Percentiles rank a stretch among this genome's conserved stretches.
These are phyloP conservation scores for Phlegmacium glaucopus DNA, from an alignment of 768 basidiomycete genomes.

Conservation along the genomic window DNA sequence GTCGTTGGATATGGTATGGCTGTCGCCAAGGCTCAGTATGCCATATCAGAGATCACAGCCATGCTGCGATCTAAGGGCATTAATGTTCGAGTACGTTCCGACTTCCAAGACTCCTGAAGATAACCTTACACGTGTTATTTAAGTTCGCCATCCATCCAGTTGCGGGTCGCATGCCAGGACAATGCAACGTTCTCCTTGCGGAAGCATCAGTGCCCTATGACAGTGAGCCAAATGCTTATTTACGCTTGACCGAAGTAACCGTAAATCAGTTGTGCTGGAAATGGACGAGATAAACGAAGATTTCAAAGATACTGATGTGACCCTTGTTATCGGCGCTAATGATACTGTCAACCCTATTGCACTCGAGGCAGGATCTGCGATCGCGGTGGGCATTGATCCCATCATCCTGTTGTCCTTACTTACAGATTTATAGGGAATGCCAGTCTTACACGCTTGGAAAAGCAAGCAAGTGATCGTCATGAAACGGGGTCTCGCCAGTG, in stretches of 20 bases:
- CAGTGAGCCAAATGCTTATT: slow-evolving; percentile 41
- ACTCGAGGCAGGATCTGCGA: slow-evolving; percentile 80
- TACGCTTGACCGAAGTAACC: background rate
- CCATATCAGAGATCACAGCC: slow-evolving; percentile 70
- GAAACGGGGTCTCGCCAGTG: slow-evolving; percentile 88
- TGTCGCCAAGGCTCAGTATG: slow-evolving; percentile 86
- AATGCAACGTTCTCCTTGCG: slow-evolving; percentile 89
- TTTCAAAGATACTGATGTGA: slow-evolving; percentile 85
- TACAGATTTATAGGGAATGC: slow-evolving; percentile 61
- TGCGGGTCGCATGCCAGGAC: slow-evolving; percentile 90
- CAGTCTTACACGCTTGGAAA: slow-evolving; percentile 91
- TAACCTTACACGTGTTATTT: background rate
- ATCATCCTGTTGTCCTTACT: background rate
- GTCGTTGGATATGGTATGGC: slow-evolving; percentile 91
- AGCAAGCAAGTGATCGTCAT: slow-evolving; percentile 90
- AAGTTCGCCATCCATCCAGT: slow-evolving; percentile 86
- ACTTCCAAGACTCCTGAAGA: slow-evolving; percentile 1
- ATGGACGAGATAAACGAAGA: slow-evolving; percentile 97
- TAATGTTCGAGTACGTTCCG: slow-evolving; percentile 57
- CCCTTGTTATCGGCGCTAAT: slow-evolving; percentile 88
- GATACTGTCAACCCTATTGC: slow-evolving; percentile 93
- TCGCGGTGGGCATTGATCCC: slow-evolving; percentile 47
- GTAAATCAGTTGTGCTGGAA: slow-evolving; percentile 83
- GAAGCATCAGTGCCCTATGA: slow-evolving; percentile 91
- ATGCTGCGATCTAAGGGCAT: slow-evolving; percentile 71